Base-by-base conservation (phyloP, 1,139 yeast genomes). In the Debaryomyces subglobosus region DNA sequence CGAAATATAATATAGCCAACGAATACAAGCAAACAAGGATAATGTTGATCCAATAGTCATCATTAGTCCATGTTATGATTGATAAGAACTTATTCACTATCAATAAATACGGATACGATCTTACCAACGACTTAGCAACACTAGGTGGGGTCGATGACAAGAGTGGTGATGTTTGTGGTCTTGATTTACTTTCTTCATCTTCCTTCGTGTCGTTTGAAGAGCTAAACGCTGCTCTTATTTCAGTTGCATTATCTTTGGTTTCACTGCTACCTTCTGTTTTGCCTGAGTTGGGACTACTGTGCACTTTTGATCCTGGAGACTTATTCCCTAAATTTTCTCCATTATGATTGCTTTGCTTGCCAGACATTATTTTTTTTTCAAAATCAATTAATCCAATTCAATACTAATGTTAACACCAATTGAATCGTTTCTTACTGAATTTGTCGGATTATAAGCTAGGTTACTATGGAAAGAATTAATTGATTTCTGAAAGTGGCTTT, bases 21-120 rank as follows among this genome's bases (percentile, higher is more conserved):
- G 84, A 71, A 66, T 81, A 86, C 13, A 77, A 57, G 20, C 84
- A 72, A 27, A 88, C 81, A 39, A 87, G 61, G 30, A 89, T 74
- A 24, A 89, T 71, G 57, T 91, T 85, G 51, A 86, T 71, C 90
- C 95, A 90, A 42, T 80, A 77, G 65, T 90, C 96, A 39, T 87
- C 92, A 52, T 86, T 85, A 2, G 97, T 89, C 99, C 99, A 94
- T 0, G 98, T 92, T 27, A 89, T 67, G 29, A 92, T 76, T 33
- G 91, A 82, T 47, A 91, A 72, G 6, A 81, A 53, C 57, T 85
- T 84, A 64, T 91, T 90, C 9, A 84, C 82, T 4, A 89, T 79
- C 39, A 88, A 75, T 44, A 92, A 73, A 61, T 89, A 88, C 2
- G 97, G 97, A 63, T 92, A 91, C 7, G 96, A 83, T 53, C 83